phyloP scores from a whole-genome alignment of 2,329 filamentous ascomycete genomes.

The Colletotrichum magnum region DNA sequence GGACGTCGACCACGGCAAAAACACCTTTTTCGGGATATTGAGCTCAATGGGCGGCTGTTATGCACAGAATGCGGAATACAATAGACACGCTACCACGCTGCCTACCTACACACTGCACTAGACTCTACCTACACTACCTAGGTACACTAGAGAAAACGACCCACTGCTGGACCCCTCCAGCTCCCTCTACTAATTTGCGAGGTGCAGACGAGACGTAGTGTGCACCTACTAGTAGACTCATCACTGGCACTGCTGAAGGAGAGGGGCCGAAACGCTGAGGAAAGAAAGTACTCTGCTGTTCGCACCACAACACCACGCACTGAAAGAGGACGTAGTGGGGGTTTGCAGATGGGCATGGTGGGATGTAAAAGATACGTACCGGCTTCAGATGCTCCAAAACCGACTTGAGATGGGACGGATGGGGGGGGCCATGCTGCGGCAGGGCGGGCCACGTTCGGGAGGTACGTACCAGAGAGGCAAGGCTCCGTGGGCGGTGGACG shows the following conservation, averaged over 20 bases:
- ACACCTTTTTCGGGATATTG: conserved; percentile 28
- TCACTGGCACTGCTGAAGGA: conserved; percentile 1
- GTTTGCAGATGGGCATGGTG: conserved; percentile 33
- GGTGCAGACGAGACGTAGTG: conserved; percentile 14
- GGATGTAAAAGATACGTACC: conserved; percentile 33
- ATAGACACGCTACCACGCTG: not conserved
- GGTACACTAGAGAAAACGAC: no score
- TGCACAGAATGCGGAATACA: conserved; percentile 9
- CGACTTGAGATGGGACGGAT: conserved; percentile 36
- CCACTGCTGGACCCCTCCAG: no score
- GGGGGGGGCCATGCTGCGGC: conserved; percentile 3
- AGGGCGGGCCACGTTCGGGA: conserved; percentile 1
- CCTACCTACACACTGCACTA: not conserved
- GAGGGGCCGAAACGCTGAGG: conserved; percentile 25
- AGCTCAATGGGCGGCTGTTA: not conserved
- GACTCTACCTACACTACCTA: not conserved
- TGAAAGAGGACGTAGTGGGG: conserved; percentile 20
- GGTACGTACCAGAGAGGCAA: conserved; percentile 21
- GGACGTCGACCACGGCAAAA: conserved; percentile 20
- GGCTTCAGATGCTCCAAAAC: conserved; percentile 21
- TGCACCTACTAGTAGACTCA: not conserved
- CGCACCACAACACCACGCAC: no score
- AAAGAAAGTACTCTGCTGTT: no score
- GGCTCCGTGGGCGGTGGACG: conserved; percentile 38
- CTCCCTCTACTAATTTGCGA: conserved; percentile 19